Base-by-base conservation (phyloP, 202 grass and related monocot species). In the Setaria viridis region DNA sequence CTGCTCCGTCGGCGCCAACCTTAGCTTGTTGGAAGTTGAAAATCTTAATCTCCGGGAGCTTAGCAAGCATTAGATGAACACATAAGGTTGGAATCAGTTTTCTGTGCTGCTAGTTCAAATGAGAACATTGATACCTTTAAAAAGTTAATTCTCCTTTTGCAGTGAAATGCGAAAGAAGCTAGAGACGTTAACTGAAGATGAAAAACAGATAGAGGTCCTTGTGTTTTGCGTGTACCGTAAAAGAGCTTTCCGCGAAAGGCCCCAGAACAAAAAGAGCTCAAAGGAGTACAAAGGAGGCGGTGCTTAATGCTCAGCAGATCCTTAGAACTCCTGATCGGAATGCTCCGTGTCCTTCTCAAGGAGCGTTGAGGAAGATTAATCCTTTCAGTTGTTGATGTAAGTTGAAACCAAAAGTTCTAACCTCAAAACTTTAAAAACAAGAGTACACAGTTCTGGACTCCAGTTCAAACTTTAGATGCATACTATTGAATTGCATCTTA, bases 91-190 rank as follows among this genome's bases (percentile, higher is more conserved):
- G 74, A 65, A 84, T 56, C 55, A 74, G 70, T 72, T 77, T 84
- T 56, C 69, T 77, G 60, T 55, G 46, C 21, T 79, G 49, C 57
- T 59, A 74, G 69, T 45, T 86, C 14, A 84, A 74, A 74, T 70
- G 58, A 73, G 25, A 80, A 85, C 64, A 49, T 25, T 41, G 33
- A 51, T 84, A 74, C 72, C 39, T 46, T 58, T 62, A 85, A 79
- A 84, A 81, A 72, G n/a, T 76, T 76, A 67, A 51, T 88, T 72
- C 60, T 81, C 34, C 76, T 85, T 25, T 84, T 85, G 47, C 86
- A 99, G 97, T 87, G 81, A 96, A 87, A 96, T 96, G 85, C 70
- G 12, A 39, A 90, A 90, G 84, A 96, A 89, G 62, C 53, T 99
- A 17, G 87, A 82, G 77, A 80, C 86, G 21, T 86, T 99, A 59